phyloP scores from a whole-genome alignment of 306 rosid species.

The Quillaja saponaria region DNA sequence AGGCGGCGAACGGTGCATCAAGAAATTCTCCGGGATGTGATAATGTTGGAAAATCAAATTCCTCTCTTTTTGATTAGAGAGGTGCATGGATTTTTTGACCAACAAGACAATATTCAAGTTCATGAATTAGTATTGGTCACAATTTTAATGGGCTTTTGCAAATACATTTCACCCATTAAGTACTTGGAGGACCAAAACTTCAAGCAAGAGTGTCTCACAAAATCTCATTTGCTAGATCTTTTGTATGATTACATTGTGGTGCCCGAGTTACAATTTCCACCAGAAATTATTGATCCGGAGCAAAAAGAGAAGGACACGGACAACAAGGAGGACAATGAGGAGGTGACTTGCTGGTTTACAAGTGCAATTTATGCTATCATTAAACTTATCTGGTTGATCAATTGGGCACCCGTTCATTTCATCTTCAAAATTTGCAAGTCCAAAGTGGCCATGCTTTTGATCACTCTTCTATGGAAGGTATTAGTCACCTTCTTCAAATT shows the following conservation, averaged over 20 bases:
- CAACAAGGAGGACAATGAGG: too few relatives aligned
- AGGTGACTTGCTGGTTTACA: not conserved
- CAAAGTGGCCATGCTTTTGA: not conserved
- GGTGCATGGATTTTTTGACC: not conserved
- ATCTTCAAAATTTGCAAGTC: not conserved
- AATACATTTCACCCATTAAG: constrained; percentile 4
- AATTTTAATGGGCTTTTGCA: constrained; percentile 7
- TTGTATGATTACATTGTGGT: not conserved
- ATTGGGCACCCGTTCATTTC: not conserved
- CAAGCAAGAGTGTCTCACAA: not conserved
- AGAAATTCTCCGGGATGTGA: constrained; percentile 11
- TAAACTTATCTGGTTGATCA: not conserved
- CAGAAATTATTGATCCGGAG: not conserved
- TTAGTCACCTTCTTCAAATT: not conserved
- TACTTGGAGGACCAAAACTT: not conserved
- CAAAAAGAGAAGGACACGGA: not conserved
- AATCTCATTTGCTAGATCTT: constrained; percentile 22
- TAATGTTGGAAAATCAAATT: constrained; percentile 25
- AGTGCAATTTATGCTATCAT: not conserved
- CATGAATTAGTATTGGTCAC: too few relatives aligned
- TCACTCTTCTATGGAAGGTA: not conserved
- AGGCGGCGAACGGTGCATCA: not conserved
- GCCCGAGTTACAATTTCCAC: not conserved
- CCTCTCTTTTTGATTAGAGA: constrained; percentile 16
- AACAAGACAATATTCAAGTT: not conserved